phyloP scores from a whole-genome alignment of 371 early-diverging fungal genomes.

The Mortierella sp. region DNA sequence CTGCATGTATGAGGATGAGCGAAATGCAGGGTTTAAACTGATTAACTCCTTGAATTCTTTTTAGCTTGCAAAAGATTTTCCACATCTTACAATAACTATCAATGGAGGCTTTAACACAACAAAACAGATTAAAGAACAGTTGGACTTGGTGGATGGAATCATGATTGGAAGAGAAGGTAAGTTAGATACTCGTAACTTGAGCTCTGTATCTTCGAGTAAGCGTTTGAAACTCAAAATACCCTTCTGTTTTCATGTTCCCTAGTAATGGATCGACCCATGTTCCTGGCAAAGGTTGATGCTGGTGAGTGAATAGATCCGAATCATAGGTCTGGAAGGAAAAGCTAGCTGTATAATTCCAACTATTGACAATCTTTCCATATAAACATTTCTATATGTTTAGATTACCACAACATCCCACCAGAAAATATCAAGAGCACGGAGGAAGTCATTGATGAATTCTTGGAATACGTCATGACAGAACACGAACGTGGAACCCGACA shows the following conservation, averaged over 20 bases:
- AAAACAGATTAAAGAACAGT: slow-evolving; percentile 59
- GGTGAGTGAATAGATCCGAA: slow-evolving; percentile 12
- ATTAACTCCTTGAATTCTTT: neutral
- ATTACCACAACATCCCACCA: slow-evolving; percentile 52
- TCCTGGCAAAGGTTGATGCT: slow-evolving; percentile 59
- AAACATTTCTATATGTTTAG: slow-evolving; percentile 19
- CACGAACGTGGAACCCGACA: slow-evolving; percentile 49
- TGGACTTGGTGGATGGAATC: slow-evolving; percentile 72
- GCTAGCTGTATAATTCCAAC: neutral
- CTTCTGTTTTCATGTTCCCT: neutral
- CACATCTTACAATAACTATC: slow-evolving; percentile 73
- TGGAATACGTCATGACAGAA: slow-evolving; percentile 48
- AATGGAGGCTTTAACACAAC: slow-evolving; percentile 86
- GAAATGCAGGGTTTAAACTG: neutral
- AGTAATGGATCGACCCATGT: slow-evolving; percentile 65
- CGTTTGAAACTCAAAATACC: neutral
- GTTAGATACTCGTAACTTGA: slow-evolving; percentile 29
- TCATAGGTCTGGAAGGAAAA: neutral
- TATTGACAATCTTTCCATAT: neutral
- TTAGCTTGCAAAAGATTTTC: slow-evolving; percentile 66
- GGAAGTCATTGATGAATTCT: slow-evolving; percentile 59
- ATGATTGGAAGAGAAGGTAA: slow-evolving; percentile 84
- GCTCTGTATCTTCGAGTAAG: neutral
- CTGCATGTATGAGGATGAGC: too few species aligned
- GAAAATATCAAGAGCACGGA: slow-evolving; percentile 51